These are phyloP conservation scores for Nicotiana obtusifolia DNA, from an alignment of 257 asterid species.

Conservation along the genomic window DNA sequence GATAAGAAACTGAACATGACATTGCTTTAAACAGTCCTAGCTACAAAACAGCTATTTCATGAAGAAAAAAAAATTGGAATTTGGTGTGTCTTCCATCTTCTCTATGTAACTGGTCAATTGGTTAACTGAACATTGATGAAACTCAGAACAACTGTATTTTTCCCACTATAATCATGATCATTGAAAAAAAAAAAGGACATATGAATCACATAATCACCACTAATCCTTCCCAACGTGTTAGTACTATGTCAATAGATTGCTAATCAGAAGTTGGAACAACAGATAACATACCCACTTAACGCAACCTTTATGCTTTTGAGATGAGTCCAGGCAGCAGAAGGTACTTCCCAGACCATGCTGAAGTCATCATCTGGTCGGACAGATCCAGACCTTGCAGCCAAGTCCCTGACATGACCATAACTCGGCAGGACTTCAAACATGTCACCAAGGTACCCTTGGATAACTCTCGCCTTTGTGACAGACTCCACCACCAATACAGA, in stretches of 20 bases:
- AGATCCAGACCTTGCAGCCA: constrained; percentile 97
- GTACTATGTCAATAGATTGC: neutral
- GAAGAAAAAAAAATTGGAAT: neutral
- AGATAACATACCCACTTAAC: constrained; percentile 64
- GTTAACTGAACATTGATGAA: neutral
- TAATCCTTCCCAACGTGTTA: neutral
- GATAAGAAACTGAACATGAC: constrained; percentile 21
- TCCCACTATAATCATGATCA: neutral
- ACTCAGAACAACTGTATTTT: neutral
- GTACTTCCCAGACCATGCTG: constrained; percentile 99
- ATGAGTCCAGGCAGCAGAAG: constrained; percentile 95
- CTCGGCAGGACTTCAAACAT: constrained; percentile 94
- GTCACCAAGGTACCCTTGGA: constrained; percentile 93
- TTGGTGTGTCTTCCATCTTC: neutral
- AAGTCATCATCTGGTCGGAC: constrained; percentile 93
- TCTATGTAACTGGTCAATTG: neutral
- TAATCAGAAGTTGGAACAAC: constrained; percentile 14
- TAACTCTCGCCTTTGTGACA: constrained; percentile 76
- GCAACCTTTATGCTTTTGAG: constrained; percentile 87
- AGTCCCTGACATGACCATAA: constrained; percentile 92
- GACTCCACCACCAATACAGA: constrained; percentile 87
- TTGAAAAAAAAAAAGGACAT: neutral
- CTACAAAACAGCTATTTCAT: neutral
- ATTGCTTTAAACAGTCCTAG: neutral
- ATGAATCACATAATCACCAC: neutral